Base-by-base conservation (phyloP, 2,329 filamentous ascomycete genomes). In the Aspergillus tubingensis region DNA sequence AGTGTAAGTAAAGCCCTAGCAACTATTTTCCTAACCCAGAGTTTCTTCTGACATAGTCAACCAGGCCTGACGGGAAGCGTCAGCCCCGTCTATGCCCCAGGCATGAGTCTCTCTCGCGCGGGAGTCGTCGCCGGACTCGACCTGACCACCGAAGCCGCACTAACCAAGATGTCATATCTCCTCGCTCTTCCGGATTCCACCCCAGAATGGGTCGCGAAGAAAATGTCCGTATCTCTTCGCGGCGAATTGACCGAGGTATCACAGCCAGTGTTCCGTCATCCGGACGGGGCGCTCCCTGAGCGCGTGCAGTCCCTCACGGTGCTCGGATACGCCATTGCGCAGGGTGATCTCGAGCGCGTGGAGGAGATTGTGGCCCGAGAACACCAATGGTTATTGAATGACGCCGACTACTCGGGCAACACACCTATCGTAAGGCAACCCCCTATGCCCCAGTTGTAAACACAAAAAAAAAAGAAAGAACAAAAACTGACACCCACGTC, bases 121-220 rank as follows among this genome's bases (percentile, higher is more conserved):
- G 93, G 93, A 36, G 91, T 97, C 52, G 91, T 96, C 32, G 93
- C 95, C 66, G 93, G 93, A 5, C 86, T 93, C 66, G 92, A 96
- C 71, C 83, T 96, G 77, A 97, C 93, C 0, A 90, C 90, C 21
- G 93, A 97, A 79, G 93, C 91, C 2, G 93, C 93, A 5, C 85
- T 96, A 67, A 95, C 93, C 19, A 97, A 97, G 76, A 83, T 97
- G 27, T 91, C 91, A 1, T 96, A 96, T 74, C 84, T 96, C 3
- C 84, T 96, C 17, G 90, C 91, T 4, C 76, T 86, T 4, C 87
- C 89, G 1, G 83, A 81, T 32, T 80, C 90, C n/a, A 83, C 84
- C 0, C 82, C 85, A 7, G 80, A 83, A 56, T 88, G 91, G 21
- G 87, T 96, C 27, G 83, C 87, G 3, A 81, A 81, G 62, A 83